phyloP scores from a whole-genome alignment of 768 basidiomycete species.

The Russula ochroleuca region DNA sequence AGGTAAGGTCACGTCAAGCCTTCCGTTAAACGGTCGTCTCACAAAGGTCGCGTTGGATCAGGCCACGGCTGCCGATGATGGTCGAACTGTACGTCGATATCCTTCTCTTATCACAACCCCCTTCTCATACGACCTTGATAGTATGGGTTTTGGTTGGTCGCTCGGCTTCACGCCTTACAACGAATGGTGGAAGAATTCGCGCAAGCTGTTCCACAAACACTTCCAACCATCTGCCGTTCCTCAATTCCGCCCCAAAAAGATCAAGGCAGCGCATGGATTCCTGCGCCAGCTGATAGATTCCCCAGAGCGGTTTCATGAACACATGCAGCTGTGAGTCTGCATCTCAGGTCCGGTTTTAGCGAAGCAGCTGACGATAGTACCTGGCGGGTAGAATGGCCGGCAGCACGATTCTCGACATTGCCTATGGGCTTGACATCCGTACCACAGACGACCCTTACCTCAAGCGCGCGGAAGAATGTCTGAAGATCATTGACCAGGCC shows the following conservation, averaged over 20 bases:
- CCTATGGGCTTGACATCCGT: constrained; percentile 26
- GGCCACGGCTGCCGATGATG: constrained; percentile 28
- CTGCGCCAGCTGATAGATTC: constrained; percentile 35
- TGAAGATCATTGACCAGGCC: constrained; percentile 22
- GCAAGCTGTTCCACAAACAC: constrained; percentile 34
- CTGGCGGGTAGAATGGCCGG: constrained; percentile 20
- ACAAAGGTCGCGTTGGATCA: background rate
- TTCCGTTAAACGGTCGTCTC: background rate
- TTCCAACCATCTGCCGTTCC: constrained; percentile 28
- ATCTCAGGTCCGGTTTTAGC: too few species aligned
- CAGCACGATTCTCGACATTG: constrained; percentile 25
- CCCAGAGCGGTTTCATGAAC: constrained; percentile 35
- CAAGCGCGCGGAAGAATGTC: constrained; percentile 26
- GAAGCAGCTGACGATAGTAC: background rate
- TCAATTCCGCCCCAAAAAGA: constrained; percentile 34
- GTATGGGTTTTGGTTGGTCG: constrained; percentile 28
- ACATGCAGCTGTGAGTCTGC: constrained; percentile 37
- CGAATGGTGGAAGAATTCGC: constrained; percentile 35
- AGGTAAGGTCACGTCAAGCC: constrained; percentile 10
- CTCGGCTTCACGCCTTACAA: constrained; percentile 34
- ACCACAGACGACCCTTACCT: constrained; percentile 25
- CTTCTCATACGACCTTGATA: background rate
- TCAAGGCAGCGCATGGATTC: constrained; percentile 34
- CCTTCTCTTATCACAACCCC: background rate
- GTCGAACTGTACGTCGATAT: constrained; percentile 21